Evolutionary conservation across 495 filamentous ascomycete species (phyloP), one percentile per base, ranked within the genome.

Genomic region (Alectoria sarmentosa): DNA sequence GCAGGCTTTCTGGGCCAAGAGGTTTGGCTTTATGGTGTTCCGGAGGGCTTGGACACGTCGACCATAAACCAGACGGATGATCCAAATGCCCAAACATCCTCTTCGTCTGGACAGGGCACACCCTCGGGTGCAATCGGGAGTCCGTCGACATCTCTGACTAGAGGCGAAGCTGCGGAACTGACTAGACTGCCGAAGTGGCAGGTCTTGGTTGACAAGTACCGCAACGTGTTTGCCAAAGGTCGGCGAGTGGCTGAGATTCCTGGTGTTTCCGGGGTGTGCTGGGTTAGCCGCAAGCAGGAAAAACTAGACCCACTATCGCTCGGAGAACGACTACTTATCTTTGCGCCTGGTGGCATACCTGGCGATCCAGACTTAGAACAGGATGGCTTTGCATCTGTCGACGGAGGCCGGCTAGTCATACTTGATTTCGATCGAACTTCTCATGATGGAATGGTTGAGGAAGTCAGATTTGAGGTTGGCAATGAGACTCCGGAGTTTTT

Each of bases 11-110:
- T 85, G 58, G 84, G 85, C 19, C 84, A 85, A 39, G 83, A 88
- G 21, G 74, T 95, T 8, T 94, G 89, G 88, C 69, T 94, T 6
- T 93, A 93, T 74, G 90, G 90, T 39, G 73, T 95, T 39, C 90
- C 90, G 1, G 85, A 87, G 67, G 83, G 87, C 64, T 74, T 93
- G 19, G 88, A 91, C 69, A 80, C 83, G 19, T 67, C 76, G 41
- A 69, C 71, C 13, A 54, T 72, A 39, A 38, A 58, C 8, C 65
- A 65, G 17, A 62, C 23, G 19, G 62, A 67, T 56, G 65, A 69
- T 67, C 13, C 63, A 65, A 61, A 60, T 60, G 44, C 38, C 62
- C 63, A 62, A n/a, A 58, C 38, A 21, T 39, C 60, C 28, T 62
- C 64, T 38, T 62, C 63, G n/a, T 62, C 64, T 64, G 62, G 63